Evolutionary conservation across 495 filamentous ascomycete species (phyloP).

Genomic region (Talaromyces borbonicus): DNA sequence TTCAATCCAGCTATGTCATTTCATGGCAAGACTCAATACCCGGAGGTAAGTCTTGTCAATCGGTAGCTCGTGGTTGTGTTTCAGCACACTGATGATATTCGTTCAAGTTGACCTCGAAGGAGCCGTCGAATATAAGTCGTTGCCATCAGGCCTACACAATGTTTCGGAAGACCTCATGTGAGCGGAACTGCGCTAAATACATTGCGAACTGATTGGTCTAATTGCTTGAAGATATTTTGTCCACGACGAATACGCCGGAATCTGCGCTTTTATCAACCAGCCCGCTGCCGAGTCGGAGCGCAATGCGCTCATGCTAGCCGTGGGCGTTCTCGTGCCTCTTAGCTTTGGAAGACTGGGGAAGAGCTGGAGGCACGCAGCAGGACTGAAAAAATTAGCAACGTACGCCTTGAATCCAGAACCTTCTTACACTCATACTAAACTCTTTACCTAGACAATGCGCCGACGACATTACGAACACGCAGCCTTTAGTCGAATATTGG

Average conservation of each 20-base stretch:
- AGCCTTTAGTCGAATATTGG: slow-evolving; percentile 73
- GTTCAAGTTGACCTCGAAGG: slow-evolving; percentile 68
- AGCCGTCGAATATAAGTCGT: slow-evolving; percentile 85
- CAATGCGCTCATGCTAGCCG: slow-evolving; percentile 86
- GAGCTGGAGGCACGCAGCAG: slow-evolving; percentile 78
- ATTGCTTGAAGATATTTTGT: slow-evolving; percentile 63
- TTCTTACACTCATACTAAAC: not conserved
- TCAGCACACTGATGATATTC: too few relatives aligned
- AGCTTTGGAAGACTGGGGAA: slow-evolving; percentile 80
- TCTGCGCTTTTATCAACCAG: slow-evolving; percentile 85
- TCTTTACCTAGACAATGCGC: slow-evolving; percentile 20
- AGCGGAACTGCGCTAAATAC: slow-evolving; percentile 10
- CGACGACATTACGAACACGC: slow-evolving; percentile 35
- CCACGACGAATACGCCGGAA: slow-evolving; percentile 71
- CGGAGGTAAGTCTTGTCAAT: slow-evolving; percentile 36
- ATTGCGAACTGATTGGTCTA: not conserved
- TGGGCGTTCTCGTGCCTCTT: slow-evolving; percentile 78
- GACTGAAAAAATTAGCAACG: slow-evolving; percentile 64
- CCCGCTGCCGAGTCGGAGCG: slow-evolving; percentile 68
- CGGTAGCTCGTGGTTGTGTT: slow-evolving; percentile 12
- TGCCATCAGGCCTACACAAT: slow-evolving; percentile 87
- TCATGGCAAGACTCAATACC: slow-evolving; percentile 69
- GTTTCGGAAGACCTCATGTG: slow-evolving; percentile 80
- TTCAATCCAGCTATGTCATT: slow-evolving; percentile 63
- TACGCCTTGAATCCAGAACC: slow-evolving; percentile 24